Conservation (phyloP, 371 early-diverging fungal species). For the Lichtheimia hyalospora region DNA sequence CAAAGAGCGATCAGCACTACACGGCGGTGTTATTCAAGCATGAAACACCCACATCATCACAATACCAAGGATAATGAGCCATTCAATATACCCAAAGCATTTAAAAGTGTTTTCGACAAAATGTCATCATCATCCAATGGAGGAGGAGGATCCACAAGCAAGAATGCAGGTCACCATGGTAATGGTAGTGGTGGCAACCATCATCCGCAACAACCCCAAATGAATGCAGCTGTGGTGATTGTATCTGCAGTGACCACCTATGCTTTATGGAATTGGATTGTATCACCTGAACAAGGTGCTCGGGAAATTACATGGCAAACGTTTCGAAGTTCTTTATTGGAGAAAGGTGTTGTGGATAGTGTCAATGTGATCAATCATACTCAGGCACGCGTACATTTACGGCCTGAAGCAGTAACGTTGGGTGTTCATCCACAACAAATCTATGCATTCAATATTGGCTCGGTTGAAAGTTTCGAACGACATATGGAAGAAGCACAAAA, state of each 20-base stretch:
- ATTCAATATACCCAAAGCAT: conserved; percentile 33
- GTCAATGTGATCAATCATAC: conserved; percentile 85
- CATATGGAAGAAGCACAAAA: conserved; percentile 87
- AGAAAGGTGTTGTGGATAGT: conserved; percentile 89
- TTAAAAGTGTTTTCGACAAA: conserved; percentile 42
- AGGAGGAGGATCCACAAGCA: conserved; percentile 7
- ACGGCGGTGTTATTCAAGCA: too few relatives aligned
- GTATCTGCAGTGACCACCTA: conserved; percentile 51
- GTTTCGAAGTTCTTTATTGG: conserved; percentile 84
- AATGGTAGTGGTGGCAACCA: conserved; percentile 11
- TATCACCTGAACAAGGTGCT: conserved; percentile 41
- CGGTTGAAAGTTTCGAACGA: conserved; percentile 92
- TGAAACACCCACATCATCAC: too few relatives aligned
- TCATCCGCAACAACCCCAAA: conserved; percentile 10
- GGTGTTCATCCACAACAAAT: conserved; percentile 33
- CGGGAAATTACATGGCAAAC: conserved; percentile 91
- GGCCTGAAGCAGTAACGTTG: conserved; percentile 63
- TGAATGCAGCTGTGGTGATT: conserved; percentile 42
- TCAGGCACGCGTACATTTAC: conserved; percentile 77
- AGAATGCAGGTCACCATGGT: not conserved
- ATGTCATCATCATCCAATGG: not conserved
- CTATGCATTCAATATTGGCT: conserved; percentile 88
- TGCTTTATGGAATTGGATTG: conserved; percentile 50
- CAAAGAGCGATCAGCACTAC: too few relatives aligned
- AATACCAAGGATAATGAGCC: conserved; percentile 17